Evolutionary conservation across 2,329 filamentous ascomycete species (phyloP).

Genomic region (Hypoxylon sp.): DNA sequence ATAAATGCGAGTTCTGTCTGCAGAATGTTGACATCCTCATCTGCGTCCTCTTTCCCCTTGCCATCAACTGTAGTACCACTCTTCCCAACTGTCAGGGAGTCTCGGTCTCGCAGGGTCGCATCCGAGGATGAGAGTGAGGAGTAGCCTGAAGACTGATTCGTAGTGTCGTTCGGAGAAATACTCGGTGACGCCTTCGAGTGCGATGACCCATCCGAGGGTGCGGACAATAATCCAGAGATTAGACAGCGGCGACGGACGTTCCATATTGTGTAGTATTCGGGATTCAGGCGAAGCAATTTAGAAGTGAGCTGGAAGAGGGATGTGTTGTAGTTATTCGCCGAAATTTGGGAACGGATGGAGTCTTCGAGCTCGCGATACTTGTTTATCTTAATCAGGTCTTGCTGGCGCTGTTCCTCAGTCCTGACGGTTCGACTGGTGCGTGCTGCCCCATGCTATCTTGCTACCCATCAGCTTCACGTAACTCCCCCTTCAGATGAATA

Average conservation of each 20-base stretch:
- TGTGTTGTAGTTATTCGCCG: conserved; percentile 60
- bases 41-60: conserved; percentile 42
- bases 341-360: conserved; percentile 76
- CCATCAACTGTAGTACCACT: conserved; percentile 67
- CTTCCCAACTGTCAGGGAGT: conserved; percentile 67
- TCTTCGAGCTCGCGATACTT: conserved; percentile 81
- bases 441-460: conserved; percentile 83
- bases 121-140: conserved; percentile 69
- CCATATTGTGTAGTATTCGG: conserved; percentile 93
- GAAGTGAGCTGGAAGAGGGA: conserved; percentile 77
- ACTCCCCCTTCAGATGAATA: neutral
- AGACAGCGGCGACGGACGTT: conserved; percentile 84
- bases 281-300: conserved; percentile 82
- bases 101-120: conserved; percentile 64
- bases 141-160: conserved; percentile 74
- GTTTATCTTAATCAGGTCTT: conserved; percentile 81
- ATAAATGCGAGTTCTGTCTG: conserved; percentile 84
- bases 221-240: conserved; percentile 71
- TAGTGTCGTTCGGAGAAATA: conserved; percentile 69
- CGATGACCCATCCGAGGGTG: conserved; percentile 61
- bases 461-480: conserved; percentile 36
- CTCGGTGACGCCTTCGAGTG: conserved; percentile 69
- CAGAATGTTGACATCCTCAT: conserved; percentile 67
- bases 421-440: conserved; percentile 72
- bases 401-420: conserved; percentile 78